phyloP scores from a whole-genome alignment of 2,329 filamentous ascomycete genomes.

The Trichoderma sp. region DNA sequence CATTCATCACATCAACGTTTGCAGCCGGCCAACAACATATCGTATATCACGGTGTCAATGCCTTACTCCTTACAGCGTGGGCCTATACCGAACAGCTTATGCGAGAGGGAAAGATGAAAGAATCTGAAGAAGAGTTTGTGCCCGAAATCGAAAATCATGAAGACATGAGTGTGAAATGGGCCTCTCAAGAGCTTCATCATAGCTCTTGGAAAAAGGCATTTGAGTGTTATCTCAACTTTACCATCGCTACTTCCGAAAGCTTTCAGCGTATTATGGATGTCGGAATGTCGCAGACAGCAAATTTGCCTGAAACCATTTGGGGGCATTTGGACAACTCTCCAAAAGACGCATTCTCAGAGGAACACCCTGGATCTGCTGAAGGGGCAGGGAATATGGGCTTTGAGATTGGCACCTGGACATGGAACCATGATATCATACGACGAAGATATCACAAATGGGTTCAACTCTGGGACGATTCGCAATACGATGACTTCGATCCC shows the following conservation, averaged over 20 bases:
- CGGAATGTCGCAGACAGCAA: not conserved
- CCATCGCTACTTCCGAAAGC: not conserved
- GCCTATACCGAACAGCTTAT: not conserved
- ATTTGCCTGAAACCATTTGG: not conserved
- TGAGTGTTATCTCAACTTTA: not conserved
- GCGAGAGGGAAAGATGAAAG: not conserved
- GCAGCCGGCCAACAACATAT: not conserved
- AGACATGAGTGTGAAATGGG: not conserved
- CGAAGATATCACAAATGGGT: not conserved
- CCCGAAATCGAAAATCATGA: not conserved
- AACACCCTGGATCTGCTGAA: not conserved
- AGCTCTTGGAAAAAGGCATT: not conserved
- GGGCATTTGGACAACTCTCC: not conserved
- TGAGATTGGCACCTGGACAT: not conserved
- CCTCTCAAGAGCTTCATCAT: not conserved
- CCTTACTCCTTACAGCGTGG: not conserved
- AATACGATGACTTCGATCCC: not conserved
- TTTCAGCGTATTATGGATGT: not conserved
- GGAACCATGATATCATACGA: not conserved
- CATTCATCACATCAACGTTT: not conserved
- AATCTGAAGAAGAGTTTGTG: not conserved
- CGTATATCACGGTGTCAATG: not conserved
- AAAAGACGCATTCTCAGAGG: not conserved
- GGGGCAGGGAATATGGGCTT: not conserved
- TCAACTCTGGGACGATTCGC: not conserved